Percentiles rank a stretch among this genome's conserved stretches.
Conservation (phyloP, 805 yeast species). For the Cyberlindnera euphorbiiphila region DNA sequence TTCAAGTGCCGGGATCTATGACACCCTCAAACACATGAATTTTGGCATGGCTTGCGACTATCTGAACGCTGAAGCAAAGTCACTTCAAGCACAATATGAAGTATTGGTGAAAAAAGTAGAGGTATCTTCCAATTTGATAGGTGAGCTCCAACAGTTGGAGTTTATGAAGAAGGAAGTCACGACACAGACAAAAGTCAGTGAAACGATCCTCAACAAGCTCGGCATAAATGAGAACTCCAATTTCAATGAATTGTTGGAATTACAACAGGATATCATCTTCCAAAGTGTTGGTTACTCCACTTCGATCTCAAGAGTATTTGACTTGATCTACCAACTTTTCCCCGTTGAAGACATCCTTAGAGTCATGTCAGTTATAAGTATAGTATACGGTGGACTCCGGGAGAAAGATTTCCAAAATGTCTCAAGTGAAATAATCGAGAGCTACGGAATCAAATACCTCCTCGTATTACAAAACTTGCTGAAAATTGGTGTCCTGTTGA, state of each 20-base stretch:
- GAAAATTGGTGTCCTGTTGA: constrained; percentile 40
- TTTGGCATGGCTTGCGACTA: constrained; percentile 76
- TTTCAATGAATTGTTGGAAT: constrained; percentile 46
- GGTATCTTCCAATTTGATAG: constrained; percentile 59
- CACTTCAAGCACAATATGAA: constrained; percentile 66
- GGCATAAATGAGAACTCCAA: constrained; percentile 19
- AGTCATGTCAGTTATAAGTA: constrained; percentile 52
- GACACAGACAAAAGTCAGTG: constrained; percentile 73
- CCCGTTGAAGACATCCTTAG: constrained; percentile 39
- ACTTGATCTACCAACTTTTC: constrained; percentile 45
- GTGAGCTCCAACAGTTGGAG: constrained; percentile 63
- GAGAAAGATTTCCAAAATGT: constrained; percentile 57
- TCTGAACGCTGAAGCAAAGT: constrained; percentile 66
- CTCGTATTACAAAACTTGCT: constrained; percentile 45
- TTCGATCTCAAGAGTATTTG: constrained; percentile 37
- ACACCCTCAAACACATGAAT: constrained; percentile 49
- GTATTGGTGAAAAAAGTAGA: constrained; percentile 22
- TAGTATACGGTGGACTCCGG: constrained; percentile 64
- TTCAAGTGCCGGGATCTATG: constrained; percentile 17
- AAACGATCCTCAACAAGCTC: constrained; percentile 45
- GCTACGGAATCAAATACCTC: constrained; percentile 59
- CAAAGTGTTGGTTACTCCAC: constrained; percentile 41
- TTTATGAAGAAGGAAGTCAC: constrained; percentile 62
- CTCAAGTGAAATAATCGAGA: constrained; percentile 51
- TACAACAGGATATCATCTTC: constrained; percentile 69